Base-by-base conservation (phyloP, 2,329 filamentous ascomycete genomes). In the Alternaria angustiovoidea region DNA sequence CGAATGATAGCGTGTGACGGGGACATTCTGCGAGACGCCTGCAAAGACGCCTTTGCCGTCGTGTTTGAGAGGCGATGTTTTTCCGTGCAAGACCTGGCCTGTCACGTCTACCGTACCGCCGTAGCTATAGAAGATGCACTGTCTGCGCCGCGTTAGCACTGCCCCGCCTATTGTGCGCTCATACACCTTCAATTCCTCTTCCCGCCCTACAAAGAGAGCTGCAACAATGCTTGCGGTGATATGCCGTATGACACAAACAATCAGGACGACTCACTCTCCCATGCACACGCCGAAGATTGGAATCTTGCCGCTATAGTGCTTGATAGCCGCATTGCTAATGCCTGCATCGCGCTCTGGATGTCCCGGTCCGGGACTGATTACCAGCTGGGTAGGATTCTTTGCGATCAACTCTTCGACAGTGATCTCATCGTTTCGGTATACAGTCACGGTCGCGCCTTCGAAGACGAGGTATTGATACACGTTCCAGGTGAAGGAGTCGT, bases 401-500 rank as follows among this genome's bases (percentile, higher is more conserved):
- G 88, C 86, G 63, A 95, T 88, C 65, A 99, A 84, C 69, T 97
- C 90, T 11, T 96, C 89, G 5, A 99, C 80, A 0, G 90, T 90
- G 69, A 98, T 89, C 78, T 97, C 89, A 80, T 99, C 94, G 76
- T 99, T 99, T 71, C 95, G 88, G 80, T 89, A 91, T 20, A 99
- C 95, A 4, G 90, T 92, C 51, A 97, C 95, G 1, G 84, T 91
- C 28, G 96, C 95, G 32, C 95, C 95, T 78, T 98, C 95, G n/a
- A 99, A 88, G 7, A 94, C 91, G 1, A 99, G 88, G 75, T 99
- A 99, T 80, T 99, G 96, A 79, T 98, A 99, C 60, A 99, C 93
- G 76, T 99, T 99, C 93, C 94, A 99, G 60, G 94, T 97, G 79
- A 99, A 99, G 4, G 95, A 98, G 80, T 99, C 95, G 80, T 98